Percentiles rank a stretch among this genome's conserved stretches.
phyloP scores from a whole-genome alignment of 2,329 filamentous ascomycete genomes.

The Chaetomiaceae sp. region DNA sequence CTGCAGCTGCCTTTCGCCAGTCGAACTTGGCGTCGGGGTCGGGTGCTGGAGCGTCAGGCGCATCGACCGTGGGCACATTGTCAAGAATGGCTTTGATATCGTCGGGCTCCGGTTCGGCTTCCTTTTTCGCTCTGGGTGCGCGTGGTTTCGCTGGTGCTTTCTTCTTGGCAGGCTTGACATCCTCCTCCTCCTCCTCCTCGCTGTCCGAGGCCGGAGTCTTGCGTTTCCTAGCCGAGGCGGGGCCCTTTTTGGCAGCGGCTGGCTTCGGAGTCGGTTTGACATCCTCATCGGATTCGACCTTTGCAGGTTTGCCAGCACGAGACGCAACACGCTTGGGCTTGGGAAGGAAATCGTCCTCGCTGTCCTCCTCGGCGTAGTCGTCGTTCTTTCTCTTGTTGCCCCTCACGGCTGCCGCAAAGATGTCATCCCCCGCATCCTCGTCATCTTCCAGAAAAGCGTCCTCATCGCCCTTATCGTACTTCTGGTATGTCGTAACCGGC shows the following conservation, averaged over 20 bases:
- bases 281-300: constrained; percentile 32
- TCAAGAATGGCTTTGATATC: constrained; percentile 80
- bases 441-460: constrained; percentile 62
- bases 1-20: constrained; percentile 58
- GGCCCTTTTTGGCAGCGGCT: constrained; percentile 31
- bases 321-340: constrained; percentile 55
- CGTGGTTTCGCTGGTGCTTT: constrained; percentile 56
- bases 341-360: constrained; percentile 63
- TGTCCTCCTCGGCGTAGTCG: constrained; percentile 68
- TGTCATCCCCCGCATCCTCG: constrained; percentile 72
- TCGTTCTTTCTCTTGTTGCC: constrained; percentile 65
- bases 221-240: constrained; percentile 45
- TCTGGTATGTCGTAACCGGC: constrained; percentile 37
- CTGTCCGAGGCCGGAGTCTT: constrained; percentile 52
- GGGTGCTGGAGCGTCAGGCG: constrained; percentile 77
- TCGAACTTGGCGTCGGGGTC: constrained; percentile 72
- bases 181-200: constrained; percentile 51
- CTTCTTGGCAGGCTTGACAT: constrained; percentile 53
- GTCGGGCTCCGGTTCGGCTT: constrained; percentile 60
- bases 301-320: constrained; percentile 35
- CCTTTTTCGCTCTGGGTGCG: constrained; percentile 59
- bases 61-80: constrained; percentile 74
- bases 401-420: constrained; percentile 70
- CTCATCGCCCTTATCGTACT: constrained; percentile 46
- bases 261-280: constrained; percentile 27